phyloP scores from a whole-genome alignment of 306 rosid genomes.

The Pterocarpus santalinus region DNA sequence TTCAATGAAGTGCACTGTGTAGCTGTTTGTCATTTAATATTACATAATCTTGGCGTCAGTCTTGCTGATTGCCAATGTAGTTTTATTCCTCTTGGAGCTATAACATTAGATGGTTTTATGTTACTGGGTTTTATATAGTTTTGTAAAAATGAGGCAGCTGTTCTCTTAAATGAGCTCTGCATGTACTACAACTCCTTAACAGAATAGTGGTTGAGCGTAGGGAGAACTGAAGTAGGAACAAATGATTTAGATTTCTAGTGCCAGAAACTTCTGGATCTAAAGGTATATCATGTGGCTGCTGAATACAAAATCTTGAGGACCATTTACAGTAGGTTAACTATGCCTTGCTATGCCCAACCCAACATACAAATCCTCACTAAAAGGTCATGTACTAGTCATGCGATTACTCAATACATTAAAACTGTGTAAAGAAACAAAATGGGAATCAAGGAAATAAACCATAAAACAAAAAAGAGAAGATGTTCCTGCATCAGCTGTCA shows the following conservation, averaged over 20 bases:
- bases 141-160: background rate
- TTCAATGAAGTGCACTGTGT: background rate
- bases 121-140: background rate
- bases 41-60: slow-evolving; percentile 13
- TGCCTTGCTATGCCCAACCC: background rate
- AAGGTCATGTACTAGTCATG: background rate
- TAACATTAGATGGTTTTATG: background rate
- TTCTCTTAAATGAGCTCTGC: slow-evolving; percentile 36
- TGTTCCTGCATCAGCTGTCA: slow-evolving; percentile 1
- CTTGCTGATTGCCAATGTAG: background rate
- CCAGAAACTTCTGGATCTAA: background rate
- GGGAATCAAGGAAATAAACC: background rate
- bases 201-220: background rate
- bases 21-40: background rate
- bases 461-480: background rate
- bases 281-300: slow-evolving; percentile 15
- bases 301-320: background rate
- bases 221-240: slow-evolving; percentile 28
- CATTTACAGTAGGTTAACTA: slow-evolving; percentile 40
- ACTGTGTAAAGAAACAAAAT: slow-evolving; percentile 9
- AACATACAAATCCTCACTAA: background rate
- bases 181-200: slow-evolving; percentile 3
- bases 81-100: background rate
- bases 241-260: slow-evolving; percentile 13
- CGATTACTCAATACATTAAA: slow-evolving; percentile 4